phyloP scores from a whole-genome alignment of 345 rosid genomes.

The Erodium maritimum region DNA sequence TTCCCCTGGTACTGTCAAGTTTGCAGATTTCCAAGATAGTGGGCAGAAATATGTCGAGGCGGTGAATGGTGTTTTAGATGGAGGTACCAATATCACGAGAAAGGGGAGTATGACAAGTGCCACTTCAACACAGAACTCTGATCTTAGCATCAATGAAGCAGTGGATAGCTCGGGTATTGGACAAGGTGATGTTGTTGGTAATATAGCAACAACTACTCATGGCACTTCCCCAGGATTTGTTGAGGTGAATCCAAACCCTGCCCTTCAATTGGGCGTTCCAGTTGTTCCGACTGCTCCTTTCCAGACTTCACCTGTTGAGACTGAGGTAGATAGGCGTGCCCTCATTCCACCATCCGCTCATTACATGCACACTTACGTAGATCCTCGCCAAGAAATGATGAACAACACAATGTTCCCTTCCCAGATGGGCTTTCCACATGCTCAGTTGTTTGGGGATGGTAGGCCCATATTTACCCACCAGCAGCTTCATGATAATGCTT shows the following conservation, averaged over 20 bases:
- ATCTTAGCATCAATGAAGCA: slow-evolving; percentile 38
- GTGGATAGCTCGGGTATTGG: slow-evolving; percentile 26
- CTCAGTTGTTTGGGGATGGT: slow-evolving; percentile 22
- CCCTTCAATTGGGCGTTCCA: slow-evolving; percentile 14
- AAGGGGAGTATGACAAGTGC: slow-evolving; percentile 58
- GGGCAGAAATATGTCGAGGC: slow-evolving; percentile 66
- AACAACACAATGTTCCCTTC: slow-evolving; percentile 24
- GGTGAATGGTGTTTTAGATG: slow-evolving; percentile 44
- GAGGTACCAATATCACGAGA: slow-evolving; percentile 30
- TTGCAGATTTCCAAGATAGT: slow-evolving; percentile 38
- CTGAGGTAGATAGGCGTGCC: slow-evolving; percentile 29
- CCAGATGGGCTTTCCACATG: slow-evolving; percentile 33
- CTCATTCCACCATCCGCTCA: slow-evolving; percentile 20
- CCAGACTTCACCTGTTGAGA: slow-evolving; percentile 24
- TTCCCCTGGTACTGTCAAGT: slow-evolving; percentile 31
- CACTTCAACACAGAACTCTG: slow-evolving; percentile 58
- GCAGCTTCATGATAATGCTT: slow-evolving; percentile 21
- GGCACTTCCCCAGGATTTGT: slow-evolving; percentile 21
- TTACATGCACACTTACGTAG: slow-evolving; percentile 26
- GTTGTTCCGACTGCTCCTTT: slow-evolving; percentile 20
- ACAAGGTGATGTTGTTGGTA: slow-evolving; percentile 27
- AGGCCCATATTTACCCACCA: slow-evolving; percentile 26
- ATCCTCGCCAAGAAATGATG: slow-evolving; percentile 28
- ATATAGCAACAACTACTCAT: slow-evolving; percentile 13
- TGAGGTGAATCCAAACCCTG: slow-evolving; percentile 19